phyloP scores from a whole-genome alignment of 2,329 filamentous ascomycete species.

The Pestalotiopsis sp. region DNA sequence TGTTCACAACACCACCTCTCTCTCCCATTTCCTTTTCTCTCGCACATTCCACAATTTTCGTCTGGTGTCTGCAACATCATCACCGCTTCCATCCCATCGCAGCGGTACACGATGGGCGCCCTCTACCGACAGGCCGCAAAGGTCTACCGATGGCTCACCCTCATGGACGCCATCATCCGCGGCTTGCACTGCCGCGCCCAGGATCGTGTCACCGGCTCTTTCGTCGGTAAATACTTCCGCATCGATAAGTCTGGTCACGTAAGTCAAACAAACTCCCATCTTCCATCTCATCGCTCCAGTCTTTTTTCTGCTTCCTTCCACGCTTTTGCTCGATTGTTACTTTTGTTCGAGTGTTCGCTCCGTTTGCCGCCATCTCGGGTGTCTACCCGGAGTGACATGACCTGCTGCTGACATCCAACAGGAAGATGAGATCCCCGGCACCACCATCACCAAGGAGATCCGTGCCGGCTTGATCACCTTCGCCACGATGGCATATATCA shows the following conservation, averaged over 20 bases:
- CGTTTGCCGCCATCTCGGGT: not conserved
- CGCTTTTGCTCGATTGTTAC: not conserved
- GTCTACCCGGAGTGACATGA: not conserved
- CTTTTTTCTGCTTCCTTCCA: not conserved
- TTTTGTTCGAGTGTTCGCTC: not conserved
- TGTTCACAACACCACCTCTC: not conserved
- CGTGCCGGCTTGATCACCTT: constrained; percentile 81
- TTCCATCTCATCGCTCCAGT: not conserved
- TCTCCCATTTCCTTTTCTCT: not conserved
- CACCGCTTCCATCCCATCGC: no score
- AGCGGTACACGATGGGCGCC: no score
- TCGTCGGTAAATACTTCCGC: constrained; percentile 60
- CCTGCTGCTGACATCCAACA: constrained; percentile 34
- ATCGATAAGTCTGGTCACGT: constrained; percentile 69
- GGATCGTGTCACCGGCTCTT: constrained; percentile 36
- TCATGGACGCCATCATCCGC: not conserved
- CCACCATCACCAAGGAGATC: constrained; percentile 76
- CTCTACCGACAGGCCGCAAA: no score
- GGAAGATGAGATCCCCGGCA: constrained; percentile 68
- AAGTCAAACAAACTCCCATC: constrained; percentile 32
- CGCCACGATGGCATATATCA: constrained; percentile 84
- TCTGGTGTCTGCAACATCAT: no score
- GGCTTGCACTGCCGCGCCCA: constrained; percentile 26
- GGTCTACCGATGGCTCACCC: not conserved
- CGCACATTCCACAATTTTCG: no score